A percentile compares a stretch with the other conserved stretches of the same genome.
phyloP scores from a whole-genome alignment of 805 yeast species.

The Candida chauliodis region DNA sequence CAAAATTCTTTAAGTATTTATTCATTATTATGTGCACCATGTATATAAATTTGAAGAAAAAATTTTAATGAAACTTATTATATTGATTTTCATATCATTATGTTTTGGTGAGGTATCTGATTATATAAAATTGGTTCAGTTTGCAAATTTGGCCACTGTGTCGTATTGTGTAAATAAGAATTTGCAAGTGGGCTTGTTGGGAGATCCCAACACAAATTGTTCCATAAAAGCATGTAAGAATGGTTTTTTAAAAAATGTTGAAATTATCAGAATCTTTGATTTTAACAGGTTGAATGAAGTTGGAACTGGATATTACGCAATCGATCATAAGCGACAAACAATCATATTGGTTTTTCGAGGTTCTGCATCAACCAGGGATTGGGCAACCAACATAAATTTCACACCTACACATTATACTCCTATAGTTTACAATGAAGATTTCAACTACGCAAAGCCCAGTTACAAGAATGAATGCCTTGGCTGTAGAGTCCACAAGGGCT shows the following conservation, averaged over 20 bases:
- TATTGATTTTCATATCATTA: slow-evolving; percentile 1
- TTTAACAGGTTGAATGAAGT: slow-evolving; percentile 41
- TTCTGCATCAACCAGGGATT: slow-evolving; percentile 56
- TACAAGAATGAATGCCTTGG: slow-evolving; percentile 34
- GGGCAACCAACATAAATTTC: slow-evolving; percentile 56
- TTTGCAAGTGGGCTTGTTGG: slow-evolving; percentile 20
- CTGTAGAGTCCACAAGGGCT: slow-evolving; percentile 66
- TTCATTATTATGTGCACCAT: background rate
- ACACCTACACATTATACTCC: slow-evolving; percentile 48
- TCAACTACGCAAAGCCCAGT: slow-evolving; percentile 3
- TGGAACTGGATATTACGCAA: slow-evolving; percentile 55
- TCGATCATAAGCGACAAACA: slow-evolving; percentile 41
- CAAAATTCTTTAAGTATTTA: slow-evolving; percentile 2
- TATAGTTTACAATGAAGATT: slow-evolving; percentile 9
- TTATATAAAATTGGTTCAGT: slow-evolving; percentile 23
- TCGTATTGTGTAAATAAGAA: slow-evolving; percentile 37
- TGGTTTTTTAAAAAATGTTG: slow-evolving; percentile 20
- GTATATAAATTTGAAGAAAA: slow-evolving; percentile 1
- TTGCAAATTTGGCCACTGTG: slow-evolving; percentile 32
- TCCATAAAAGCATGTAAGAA: slow-evolving; percentile 22
- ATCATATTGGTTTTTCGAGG: slow-evolving; percentile 61
- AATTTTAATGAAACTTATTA: slow-evolving; percentile 3
- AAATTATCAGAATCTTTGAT: slow-evolving; percentile 36
- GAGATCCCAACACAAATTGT: slow-evolving; percentile 20
- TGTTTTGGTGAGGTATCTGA: slow-evolving; percentile 10